These are phyloP conservation scores for Ascochyta pisi DNA, from an alignment of 2,329 filamentous ascomycete genomes.

Conservation along the genomic window DNA sequence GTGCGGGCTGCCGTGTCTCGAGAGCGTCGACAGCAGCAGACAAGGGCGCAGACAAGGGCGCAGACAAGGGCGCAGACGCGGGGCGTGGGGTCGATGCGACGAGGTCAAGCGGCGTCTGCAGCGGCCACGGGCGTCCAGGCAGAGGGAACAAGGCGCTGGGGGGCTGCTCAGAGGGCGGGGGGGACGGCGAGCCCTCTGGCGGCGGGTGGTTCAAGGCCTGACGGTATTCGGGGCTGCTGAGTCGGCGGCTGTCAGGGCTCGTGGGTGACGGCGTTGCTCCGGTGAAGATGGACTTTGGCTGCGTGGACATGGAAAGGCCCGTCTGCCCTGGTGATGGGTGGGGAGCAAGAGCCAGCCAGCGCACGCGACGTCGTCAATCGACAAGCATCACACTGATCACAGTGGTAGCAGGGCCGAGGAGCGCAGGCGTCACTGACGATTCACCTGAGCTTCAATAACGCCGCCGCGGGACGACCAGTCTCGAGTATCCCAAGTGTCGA, in stretches of 20 bases:
- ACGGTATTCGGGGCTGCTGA: slow-evolving; percentile 31
- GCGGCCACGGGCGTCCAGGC: slow-evolving; percentile 7
- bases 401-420: slow-evolving; percentile 10
- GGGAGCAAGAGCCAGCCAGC: slow-evolving; percentile 19
- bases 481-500: slow-evolving; percentile 4
- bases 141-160: not conserved
- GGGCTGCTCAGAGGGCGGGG: slow-evolving; percentile 20
- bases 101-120: slow-evolving; percentile 4
- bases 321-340: not conserved
- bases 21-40: slow-evolving; percentile 11
- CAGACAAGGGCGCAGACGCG: slow-evolving; percentile 23
- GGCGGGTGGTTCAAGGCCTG: slow-evolving; percentile 14
- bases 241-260: slow-evolving; percentile 18
- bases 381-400: not conserved
- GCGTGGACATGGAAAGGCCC: slow-evolving; percentile 12
- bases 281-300: slow-evolving; percentile 46
- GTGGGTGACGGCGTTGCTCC: slow-evolving; percentile 27
- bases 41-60: no score
- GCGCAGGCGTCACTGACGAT: slow-evolving; percentile 3
- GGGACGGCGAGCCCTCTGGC: slow-evolving; percentile 23
- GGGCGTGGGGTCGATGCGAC: slow-evolving; percentile 12
- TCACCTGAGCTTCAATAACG: slow-evolving; percentile 2
- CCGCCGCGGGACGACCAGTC: slow-evolving; percentile 5
- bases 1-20: slow-evolving; percentile 6
- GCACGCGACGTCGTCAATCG: slow-evolving; percentile 21